phyloP scores from a whole-genome alignment of 345 rosid species.

The Eucalyptus polyanthemos region DNA sequence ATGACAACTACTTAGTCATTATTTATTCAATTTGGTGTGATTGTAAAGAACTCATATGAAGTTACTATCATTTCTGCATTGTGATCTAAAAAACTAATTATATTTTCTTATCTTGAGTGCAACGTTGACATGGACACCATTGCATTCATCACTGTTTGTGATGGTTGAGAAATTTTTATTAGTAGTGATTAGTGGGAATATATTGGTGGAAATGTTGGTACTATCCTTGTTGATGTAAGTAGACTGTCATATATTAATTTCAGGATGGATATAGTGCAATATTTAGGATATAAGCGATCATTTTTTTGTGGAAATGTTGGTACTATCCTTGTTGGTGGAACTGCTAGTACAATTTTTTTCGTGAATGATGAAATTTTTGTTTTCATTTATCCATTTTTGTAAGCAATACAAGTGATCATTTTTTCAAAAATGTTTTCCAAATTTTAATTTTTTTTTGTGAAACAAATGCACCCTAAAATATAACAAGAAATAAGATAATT shows the following conservation, averaged over 20 bases:
- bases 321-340: no score
- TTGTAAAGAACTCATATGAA: not conserved
- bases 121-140: fast-evolving
- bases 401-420: not conserved
- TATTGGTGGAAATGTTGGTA: fast-evolving
- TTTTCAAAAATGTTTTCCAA: not conserved
- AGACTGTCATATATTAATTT: not conserved
- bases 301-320: no score
- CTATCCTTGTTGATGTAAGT: not conserved
- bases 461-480: not conserved
- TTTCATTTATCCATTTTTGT: no score
- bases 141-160: not conserved
- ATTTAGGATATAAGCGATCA: not conserved
- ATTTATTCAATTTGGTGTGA: not conserved
- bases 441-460: no score
- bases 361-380: no score
- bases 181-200: not conserved
- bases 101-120: not conserved
- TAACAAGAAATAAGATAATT: not conserved
- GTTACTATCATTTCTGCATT: fast-evolving
- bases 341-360: no score
- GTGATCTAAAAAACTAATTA: not conserved
- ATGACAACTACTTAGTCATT: not conserved
- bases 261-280: fast-evolving
- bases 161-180: not conserved